These are phyloP conservation scores for Phytopythium mirpurense DNA, from an alignment of 352 stramenopile genomes.

Conservation along the genomic window DNA sequence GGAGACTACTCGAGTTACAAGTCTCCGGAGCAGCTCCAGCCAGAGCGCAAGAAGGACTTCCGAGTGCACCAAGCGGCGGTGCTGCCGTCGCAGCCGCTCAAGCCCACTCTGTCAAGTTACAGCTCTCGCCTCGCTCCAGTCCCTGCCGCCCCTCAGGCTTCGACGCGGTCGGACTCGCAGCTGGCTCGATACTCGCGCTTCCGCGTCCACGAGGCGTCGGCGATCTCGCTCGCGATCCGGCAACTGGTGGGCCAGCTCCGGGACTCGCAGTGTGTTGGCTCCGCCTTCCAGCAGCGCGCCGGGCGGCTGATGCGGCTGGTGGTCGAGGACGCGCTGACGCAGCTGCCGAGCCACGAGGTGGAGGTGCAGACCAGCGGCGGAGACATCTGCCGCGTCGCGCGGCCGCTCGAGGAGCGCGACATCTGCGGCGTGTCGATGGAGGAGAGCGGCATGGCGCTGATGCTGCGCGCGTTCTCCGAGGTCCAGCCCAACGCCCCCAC, in stretches of 20 bases:
- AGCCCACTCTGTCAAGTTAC: neutral
- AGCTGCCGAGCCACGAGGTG: slow-evolving; percentile 16
- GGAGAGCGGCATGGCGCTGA: slow-evolving; percentile 15
- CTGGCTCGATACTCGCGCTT: slow-evolving; percentile 10
- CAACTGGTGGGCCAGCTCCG: slow-evolving; percentile 19
- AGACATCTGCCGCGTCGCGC: slow-evolving; percentile 17
- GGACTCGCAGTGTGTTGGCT: slow-evolving; percentile 10
- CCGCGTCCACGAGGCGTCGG: slow-evolving; percentile 21
- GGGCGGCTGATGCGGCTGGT: slow-evolving; percentile 26
- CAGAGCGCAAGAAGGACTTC: neutral
- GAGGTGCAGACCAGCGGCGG: slow-evolving; percentile 19
- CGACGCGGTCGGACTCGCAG: neutral
- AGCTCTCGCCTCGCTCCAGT: neutral
- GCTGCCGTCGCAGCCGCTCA: neutral
- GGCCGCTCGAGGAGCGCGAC: slow-evolving; percentile 18
- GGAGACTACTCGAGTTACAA: neutral
- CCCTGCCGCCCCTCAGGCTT: neutral
- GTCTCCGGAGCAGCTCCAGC: neutral
- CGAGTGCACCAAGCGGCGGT: slow-evolving; percentile 1
- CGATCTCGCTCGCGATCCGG: slow-evolving; percentile 18
- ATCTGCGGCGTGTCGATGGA: slow-evolving; percentile 24
- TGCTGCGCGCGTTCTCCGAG: slow-evolving; percentile 18
- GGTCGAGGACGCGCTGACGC: slow-evolving; percentile 30
- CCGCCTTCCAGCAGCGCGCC: slow-evolving; percentile 22
- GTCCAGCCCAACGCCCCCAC: slow-evolving; percentile 20